These are phyloP conservation scores for Candida yuanshanica DNA, from an alignment of 805 yeast genomes.

Conservation along the genomic window DNA sequence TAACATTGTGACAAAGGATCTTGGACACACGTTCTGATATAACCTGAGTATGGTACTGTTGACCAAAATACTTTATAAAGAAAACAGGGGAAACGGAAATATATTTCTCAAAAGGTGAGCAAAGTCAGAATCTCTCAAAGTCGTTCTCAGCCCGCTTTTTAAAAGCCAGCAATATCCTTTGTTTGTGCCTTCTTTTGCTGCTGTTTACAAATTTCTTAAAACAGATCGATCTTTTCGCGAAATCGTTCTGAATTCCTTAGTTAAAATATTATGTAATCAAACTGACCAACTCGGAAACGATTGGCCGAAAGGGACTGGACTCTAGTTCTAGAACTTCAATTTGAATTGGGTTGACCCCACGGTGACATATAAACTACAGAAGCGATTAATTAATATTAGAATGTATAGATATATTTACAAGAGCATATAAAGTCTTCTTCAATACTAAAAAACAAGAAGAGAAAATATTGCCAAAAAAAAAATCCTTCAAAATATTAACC, in stretches of 20 bases:
- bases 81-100: too few relatives aligned
- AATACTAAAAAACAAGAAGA: neutral
- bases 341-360: neutral
- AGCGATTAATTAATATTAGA: neutral
- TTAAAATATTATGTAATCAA: neutral
- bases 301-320: neutral
- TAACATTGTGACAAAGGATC: slow-evolving; percentile 12
- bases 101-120: too few relatives aligned
- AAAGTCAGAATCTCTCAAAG: too few relatives aligned
- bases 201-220: slow-evolving; percentile 1
- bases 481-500: neutral
- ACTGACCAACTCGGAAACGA: neutral
- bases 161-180: too few relatives aligned
- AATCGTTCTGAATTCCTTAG: neutral
- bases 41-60: too few relatives aligned
- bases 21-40: neutral
- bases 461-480: neutral
- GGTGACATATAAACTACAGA: neutral
- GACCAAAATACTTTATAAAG: too few relatives aligned
- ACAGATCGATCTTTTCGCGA: neutral
- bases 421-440: neutral
- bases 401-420: neutral
- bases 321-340: neutral
- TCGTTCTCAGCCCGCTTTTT: too few relatives aligned
- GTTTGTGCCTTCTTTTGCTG: neutral